A percentile compares a stretch with the other conserved stretches of the same genome.
These are phyloP conservation scores for Ophiostoma quercus DNA, from an alignment of 2,329 filamentous ascomycete genomes.

Conservation along the genomic window DNA sequence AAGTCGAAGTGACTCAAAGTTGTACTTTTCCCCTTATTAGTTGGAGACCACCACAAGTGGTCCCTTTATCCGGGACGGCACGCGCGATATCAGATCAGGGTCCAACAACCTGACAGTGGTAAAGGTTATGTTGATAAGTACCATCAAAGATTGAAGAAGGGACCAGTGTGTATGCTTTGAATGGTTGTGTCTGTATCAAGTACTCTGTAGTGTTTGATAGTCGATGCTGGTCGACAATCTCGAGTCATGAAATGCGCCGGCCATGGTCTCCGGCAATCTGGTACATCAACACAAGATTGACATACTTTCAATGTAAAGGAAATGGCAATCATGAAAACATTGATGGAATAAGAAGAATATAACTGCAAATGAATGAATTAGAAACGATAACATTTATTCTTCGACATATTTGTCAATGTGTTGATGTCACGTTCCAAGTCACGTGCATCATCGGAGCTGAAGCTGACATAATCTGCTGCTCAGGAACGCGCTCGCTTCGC, in stretches of 20 bases:
- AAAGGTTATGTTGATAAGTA: neutral
- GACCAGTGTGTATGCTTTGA: neutral
- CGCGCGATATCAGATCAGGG: no score
- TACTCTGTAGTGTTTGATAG: neutral
- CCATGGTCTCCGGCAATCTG: neutral
- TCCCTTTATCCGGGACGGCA: no score
- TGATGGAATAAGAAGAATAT: neutral
- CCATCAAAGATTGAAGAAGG: neutral
- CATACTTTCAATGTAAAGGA: neutral
- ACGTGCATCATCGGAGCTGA: no score
- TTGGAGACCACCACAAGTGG: no score
- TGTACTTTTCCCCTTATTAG: no score
- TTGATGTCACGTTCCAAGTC: no score
- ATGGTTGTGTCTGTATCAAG: neutral
- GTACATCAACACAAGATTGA: neutral
- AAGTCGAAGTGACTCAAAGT: no score
- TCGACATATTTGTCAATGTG: no score
- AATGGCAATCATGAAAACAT: neutral
- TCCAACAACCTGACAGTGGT: neutral
- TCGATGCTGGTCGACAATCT: neutral
- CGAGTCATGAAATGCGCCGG: neutral
- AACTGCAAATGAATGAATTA: no score
- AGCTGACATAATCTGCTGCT: no score
- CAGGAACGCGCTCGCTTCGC: slow-evolving; percentile 19
- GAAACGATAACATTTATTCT: no score